phyloP scores from a whole-genome alignment of 768 basidiomycete genomes.

The Naganishia vishniacii region DNA sequence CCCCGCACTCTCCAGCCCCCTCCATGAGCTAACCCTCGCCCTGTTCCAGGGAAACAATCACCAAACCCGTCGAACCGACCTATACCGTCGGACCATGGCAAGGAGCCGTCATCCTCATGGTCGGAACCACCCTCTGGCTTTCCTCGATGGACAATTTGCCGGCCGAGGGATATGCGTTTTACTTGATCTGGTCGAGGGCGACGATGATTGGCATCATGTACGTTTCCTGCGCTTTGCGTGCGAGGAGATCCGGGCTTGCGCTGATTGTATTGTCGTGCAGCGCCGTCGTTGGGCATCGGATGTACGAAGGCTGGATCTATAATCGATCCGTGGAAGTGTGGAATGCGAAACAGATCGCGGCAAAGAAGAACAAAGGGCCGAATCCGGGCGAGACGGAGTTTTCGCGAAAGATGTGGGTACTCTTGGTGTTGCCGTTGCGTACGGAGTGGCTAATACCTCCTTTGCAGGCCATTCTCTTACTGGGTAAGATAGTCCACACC shows the following conservation, averaged over 20 bases:
- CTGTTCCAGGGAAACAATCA: conserved; percentile 4
- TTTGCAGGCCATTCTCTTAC: conserved; percentile 27
- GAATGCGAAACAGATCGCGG: conserved; percentile 27
- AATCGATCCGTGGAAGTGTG: conserved; percentile 24
- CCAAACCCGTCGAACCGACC: conserved; percentile 9
- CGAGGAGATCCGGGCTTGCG: neutral
- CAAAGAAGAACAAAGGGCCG: conserved; percentile 13
- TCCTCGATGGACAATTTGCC: conserved; percentile 23
- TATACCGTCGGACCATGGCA: conserved; percentile 28
- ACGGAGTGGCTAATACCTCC: too few relatives aligned
- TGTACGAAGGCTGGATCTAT: conserved; percentile 22
- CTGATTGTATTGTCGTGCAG: neutral
- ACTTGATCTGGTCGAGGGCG: conserved; percentile 25
- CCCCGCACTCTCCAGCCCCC: neutral
- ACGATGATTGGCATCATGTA: conserved; percentile 26
- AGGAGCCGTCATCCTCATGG: conserved; percentile 25
- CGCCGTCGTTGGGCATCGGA: conserved; percentile 21
- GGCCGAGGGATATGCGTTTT: conserved; percentile 27
- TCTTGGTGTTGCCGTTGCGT: neutral
- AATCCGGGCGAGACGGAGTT: conserved; percentile 28
- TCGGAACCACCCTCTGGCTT: conserved; percentile 21
- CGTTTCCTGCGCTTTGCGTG: conserved; percentile 1
- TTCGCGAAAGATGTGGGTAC: conserved; percentile 25
- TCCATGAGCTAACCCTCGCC: neutral
- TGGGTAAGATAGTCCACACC: conserved; percentile 18